A percentile compares a stretch with the other conserved stretches of the same genome.
phyloP scores from a whole-genome alignment of 192 early-diverging fungal genomes.

The Coemansia sp. region DNA sequence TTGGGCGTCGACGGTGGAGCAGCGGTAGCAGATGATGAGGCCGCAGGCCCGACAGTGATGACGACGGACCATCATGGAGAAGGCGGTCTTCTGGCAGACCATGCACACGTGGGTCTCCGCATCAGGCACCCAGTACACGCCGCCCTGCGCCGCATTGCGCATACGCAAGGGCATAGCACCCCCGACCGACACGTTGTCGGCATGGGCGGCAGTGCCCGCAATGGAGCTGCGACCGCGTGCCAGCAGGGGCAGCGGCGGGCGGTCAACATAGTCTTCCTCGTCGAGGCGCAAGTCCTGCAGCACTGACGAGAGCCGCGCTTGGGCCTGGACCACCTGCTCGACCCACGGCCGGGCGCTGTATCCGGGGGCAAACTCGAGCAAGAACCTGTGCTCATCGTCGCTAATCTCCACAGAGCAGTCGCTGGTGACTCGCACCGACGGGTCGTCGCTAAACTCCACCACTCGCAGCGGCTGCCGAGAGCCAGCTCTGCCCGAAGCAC shows the following conservation, averaged over 20 bases:
- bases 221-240: constrained; percentile 47
- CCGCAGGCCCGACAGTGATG: constrained; percentile 54
- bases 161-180: background rate
- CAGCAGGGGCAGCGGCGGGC: constrained; percentile 31
- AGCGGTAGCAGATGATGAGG: constrained; percentile 54
- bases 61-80: constrained; percentile 55
- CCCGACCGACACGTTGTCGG: background rate
- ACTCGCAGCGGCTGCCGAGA: constrained; percentile 20
- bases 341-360: constrained; percentile 35
- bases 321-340: constrained; percentile 23
- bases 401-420: constrained; percentile 7
- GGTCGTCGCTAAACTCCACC: constrained; percentile 31
- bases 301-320: constrained; percentile 6
- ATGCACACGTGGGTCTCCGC: constrained; percentile 46
- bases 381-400: constrained; percentile 7
- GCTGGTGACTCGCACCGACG: constrained; percentile 16
- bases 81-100: constrained; percentile 52
- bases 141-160: constrained; percentile 24
- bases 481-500: constrained; percentile 5
- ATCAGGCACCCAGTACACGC: constrained; percentile 53
- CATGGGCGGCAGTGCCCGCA: constrained; percentile 15
- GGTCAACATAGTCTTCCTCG: constrained; percentile 49
- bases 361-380: constrained; percentile 13
- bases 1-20: constrained; percentile 22
- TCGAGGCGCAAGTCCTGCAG: constrained; percentile 51